Conservation (phyloP, 352 stramenopile genomes). For the Blastocystis sp. region DNA sequence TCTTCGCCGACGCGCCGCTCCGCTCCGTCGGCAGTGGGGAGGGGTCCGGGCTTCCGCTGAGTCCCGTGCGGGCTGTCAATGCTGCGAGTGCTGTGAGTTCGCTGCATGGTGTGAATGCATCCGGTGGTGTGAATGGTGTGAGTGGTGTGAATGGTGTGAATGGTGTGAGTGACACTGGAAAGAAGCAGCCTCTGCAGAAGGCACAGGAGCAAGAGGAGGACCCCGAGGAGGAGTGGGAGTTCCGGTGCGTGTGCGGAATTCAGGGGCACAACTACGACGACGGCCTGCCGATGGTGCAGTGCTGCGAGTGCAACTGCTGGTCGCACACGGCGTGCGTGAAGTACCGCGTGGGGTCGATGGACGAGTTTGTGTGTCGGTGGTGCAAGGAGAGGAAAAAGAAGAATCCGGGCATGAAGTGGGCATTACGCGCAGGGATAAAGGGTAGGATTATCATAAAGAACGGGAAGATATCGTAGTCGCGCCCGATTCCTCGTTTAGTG, state of each 20-base stretch:
- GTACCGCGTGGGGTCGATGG: conserved; percentile 8
- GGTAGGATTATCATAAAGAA: background rate
- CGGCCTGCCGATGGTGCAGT: conserved; percentile 66
- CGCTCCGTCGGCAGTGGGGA: no score
- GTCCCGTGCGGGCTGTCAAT: no score
- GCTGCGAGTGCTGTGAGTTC: no score
- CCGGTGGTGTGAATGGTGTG: background rate
- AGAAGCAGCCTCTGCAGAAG: background rate
- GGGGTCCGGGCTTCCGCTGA: no score
- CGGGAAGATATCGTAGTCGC: background rate
- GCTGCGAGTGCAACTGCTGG: conserved; percentile 25
- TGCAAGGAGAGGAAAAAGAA: conserved; percentile 49
- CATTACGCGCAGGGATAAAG: background rate
- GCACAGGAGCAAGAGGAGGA: background rate
- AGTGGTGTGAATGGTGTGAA: background rate
- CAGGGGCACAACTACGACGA: conserved; percentile 64
- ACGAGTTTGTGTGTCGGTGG: conserved; percentile 50
- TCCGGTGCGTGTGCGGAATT: conserved; percentile 53
- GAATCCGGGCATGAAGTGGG: background rate
- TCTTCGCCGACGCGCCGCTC: background rate
- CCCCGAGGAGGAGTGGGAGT: conserved; percentile 38
- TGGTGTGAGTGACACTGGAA: background rate
- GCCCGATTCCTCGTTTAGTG: conserved; percentile 14
- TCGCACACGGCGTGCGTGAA: conserved; percentile 36
- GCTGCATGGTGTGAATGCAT: background rate